These are phyloP conservation scores for Suhomyces emberorum DNA, from an alignment of 805 yeast species.

Conservation along the genomic window DNA sequence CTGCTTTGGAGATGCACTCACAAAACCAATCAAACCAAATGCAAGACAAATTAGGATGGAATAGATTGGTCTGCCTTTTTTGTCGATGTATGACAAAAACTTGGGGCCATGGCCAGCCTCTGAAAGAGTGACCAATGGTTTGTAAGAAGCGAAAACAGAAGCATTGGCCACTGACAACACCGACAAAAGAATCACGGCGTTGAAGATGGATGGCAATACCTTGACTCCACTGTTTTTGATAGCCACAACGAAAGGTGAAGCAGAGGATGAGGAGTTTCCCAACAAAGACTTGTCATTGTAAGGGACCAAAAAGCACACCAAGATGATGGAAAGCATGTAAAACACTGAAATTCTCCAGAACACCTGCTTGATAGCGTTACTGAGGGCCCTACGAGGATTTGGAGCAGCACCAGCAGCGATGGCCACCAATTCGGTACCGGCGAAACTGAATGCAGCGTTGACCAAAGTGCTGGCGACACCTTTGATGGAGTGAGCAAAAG, in stretches of 20 bases:
- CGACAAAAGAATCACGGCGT: conserved; percentile 31
- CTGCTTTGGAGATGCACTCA: conserved; percentile 58
- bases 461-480: conserved; percentile 54
- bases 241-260: conserved; percentile 40
- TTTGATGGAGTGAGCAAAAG: conserved; percentile 52
- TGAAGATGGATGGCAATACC: conserved; percentile 32
- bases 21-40: conserved; percentile 57
- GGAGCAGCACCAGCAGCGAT: conserved; percentile 55
- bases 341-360: conserved; percentile 51
- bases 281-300: conserved; percentile 29
- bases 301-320: conserved; percentile 56
- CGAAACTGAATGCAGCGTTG: conserved; percentile 57
- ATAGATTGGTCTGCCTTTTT: conserved; percentile 72
- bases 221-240: conserved; percentile 28
- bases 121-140: conserved; percentile 60
- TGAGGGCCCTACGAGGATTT: conserved; percentile 53
- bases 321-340: conserved; percentile 45
- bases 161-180: conserved; percentile 36
- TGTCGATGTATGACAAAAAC: conserved; percentile 62
- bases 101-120: conserved; percentile 63
- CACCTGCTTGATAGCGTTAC: conserved; percentile 52
- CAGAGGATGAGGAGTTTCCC: conserved; percentile 20
- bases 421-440: conserved; percentile 58
- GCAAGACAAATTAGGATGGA: conserved; percentile 53
- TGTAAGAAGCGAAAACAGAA: conserved; percentile 33